Evolutionary conservation across 257 asterid genomes (phyloP).

Genomic region (Nicotiana attenuata): DNA sequence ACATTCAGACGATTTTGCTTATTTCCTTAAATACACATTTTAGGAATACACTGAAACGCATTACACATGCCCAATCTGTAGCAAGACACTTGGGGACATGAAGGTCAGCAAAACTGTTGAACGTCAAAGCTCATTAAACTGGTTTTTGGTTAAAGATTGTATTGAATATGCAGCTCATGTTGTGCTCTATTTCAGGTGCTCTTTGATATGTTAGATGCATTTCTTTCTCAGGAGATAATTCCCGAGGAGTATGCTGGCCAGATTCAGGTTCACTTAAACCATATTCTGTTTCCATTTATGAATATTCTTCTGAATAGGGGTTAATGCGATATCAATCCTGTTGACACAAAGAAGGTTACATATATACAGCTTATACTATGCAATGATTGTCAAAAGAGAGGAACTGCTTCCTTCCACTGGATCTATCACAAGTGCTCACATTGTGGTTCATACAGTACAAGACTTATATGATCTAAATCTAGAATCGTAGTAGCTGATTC

Average conservation of each 20-base stretch:
- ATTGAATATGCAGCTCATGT: neutral
- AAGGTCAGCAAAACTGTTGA: conserved; percentile 44
- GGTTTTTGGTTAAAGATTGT: neutral
- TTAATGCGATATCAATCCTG: neutral
- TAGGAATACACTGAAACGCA: conserved; percentile 75
- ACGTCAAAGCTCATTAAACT: neutral
- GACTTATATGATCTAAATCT: conserved; percentile 46
- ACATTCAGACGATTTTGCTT: conserved; percentile 6
- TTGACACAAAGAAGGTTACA: conserved; percentile 5
- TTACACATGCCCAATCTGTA: conserved; percentile 82
- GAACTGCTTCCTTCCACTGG: conserved; percentile 72
- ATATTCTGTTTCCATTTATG: conserved; percentile 9
- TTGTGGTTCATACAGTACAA: conserved; percentile 81
- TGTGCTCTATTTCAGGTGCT: conserved; percentile 44
- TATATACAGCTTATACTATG: conserved; percentile 68
- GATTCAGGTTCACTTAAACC: conserved; percentile 51
- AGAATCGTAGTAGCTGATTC: neutral
- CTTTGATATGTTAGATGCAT: conserved; percentile 71
- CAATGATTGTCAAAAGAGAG: conserved; percentile 82
- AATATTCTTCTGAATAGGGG: neutral
- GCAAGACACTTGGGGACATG: conserved; percentile 95
- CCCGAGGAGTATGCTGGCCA: conserved; percentile 73
- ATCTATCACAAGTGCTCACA: conserved; percentile 72
- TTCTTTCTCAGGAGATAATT: conserved; percentile 66
- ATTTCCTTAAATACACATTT: conserved; percentile 1